Base-by-base conservation (phyloP, 352 stramenopile genomes). In the Globisporangium echinulatum region DNA sequence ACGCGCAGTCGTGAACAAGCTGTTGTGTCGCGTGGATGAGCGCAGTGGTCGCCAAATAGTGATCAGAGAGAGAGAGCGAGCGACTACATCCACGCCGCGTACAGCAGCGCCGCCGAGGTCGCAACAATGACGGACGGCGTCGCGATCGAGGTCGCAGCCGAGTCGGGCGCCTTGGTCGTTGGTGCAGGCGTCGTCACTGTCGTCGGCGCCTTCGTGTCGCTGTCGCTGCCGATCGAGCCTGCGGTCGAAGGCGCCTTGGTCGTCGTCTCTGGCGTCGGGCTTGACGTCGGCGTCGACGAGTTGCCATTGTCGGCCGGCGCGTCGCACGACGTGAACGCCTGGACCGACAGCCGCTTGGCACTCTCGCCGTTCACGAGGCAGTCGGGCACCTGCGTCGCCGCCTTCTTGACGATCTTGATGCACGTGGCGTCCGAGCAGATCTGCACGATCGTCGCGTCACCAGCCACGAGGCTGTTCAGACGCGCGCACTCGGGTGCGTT, bases 371-470 rank as follows among this genome's bases (percentile, higher is more conserved):
- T 19, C 2, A 63, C 52, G 37, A 49, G 5, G 51, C 58, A 63
- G 51, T 58, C 51, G 1, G 58, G 58, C n/a, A 43, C 58, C 17
- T 44, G 38, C 17, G 58, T 33, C 13, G 58, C 58, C 11, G 52
- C 51, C 37, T 63, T 63, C 51, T 63, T 63, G 9, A 63, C 52
- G 42, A 63, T 37, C 50, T 47, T 52, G 25, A 63, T 50, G 51
- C 58, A 63, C 9, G 47, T 51, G 15, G 58, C 11, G 44, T 63
- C 58, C 7, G 58, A 49, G 50, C 58, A 63, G 42, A 63, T 33
- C 58, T 63, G 58, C 36, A 58, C 19, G 19, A 46, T 9, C n/a
- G 58, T 63, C 42, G 57, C 58, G 11, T 58, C 50, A 36, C 52
- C 43, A 6, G 58, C 43, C 7, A 63, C 51, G 51, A 63, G 58